Conservation (phyloP, 352 stramenopile genomes). For the Globisporangium abappressorium region DNA sequence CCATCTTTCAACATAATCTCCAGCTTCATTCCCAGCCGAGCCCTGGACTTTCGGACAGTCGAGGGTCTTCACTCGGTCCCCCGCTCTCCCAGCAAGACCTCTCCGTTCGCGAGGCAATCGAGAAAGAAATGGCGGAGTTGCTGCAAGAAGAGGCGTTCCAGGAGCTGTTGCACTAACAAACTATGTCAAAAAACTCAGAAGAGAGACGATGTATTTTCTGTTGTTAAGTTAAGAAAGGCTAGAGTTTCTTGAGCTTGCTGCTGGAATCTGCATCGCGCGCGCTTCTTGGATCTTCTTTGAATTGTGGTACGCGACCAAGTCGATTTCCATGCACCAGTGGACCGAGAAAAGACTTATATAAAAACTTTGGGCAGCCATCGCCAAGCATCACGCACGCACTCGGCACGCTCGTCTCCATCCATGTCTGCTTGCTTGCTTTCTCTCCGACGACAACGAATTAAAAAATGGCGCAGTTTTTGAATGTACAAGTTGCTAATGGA, state of each 20-base stretch:
- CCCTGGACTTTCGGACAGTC: neutral
- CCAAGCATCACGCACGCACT: neutral
- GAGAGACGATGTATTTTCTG: slow-evolving; percentile 11
- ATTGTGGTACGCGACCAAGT: slow-evolving; percentile 2
- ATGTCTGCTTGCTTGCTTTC: neutral
- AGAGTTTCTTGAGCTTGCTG: slow-evolving; percentile 3
- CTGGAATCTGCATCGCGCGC: slow-evolving; percentile 7
- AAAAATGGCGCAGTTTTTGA: slow-evolving; percentile 1
- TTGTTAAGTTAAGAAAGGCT: slow-evolving; percentile 10
- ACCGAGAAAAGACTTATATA: slow-evolving; percentile 17
- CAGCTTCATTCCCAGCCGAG: neutral
- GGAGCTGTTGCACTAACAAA: slow-evolving; percentile 1
- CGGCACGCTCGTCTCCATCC: neutral
- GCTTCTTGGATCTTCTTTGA: slow-evolving; percentile 2
- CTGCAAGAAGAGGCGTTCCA: slow-evolving; percentile 22
- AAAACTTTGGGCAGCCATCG: slow-evolving; percentile 5
- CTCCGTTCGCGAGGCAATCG: slow-evolving; percentile 32
- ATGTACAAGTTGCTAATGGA: slow-evolving; percentile 1
- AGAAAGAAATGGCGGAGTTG: slow-evolving; percentile 34
- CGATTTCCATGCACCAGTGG: slow-evolving; percentile 5
- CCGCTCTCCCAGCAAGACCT: slow-evolving; percentile 15
- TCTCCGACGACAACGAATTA: slow-evolving; percentile 4
- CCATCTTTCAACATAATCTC: neutral
- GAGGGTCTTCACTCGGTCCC: neutral
- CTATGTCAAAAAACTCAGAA: neutral